Evolutionary conservation across 139 green algal genomes (phyloP).

Genomic region (Chlorella sp.): DNA sequence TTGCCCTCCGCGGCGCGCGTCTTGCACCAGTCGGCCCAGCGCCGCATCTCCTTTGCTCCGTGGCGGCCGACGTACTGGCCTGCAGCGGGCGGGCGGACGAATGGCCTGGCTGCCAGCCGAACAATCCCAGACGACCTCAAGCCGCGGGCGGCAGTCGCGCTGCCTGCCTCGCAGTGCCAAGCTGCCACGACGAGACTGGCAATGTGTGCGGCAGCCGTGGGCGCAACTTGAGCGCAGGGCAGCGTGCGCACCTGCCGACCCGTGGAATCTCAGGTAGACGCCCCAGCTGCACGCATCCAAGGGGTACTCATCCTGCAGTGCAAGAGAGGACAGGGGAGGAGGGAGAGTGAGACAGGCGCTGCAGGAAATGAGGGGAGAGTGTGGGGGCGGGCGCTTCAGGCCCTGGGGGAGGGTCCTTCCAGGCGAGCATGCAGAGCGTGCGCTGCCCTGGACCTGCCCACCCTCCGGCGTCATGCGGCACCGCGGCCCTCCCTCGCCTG

Average conservation of each 20-base stretch:
- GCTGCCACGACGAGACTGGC: background rate
- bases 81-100: background rate
- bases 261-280: slow-evolving; percentile 32
- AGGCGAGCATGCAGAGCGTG: too few relatives aligned
- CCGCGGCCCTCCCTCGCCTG: too few relatives aligned
- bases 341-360: too few relatives aligned
- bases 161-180: background rate
- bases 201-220: background rate
- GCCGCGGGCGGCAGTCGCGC: background rate
- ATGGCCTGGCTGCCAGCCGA: background rate
- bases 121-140: too few relatives aligned
- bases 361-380: too few relatives aligned
- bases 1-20: background rate
- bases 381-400: too few relatives aligned
- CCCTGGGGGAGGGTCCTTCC: too few relatives aligned
- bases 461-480: too few relatives aligned
- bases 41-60: background rate
- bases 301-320: slow-evolving; percentile 10
- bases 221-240: background rate
- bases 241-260: slow-evolving; percentile 13
- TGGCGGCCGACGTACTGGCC: slow-evolving; percentile 3
- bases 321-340: too few relatives aligned
- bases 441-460: too few relatives aligned
- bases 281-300: slow-evolving; percentile 32
- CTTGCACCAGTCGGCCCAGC: background rate